A percentile compares a stretch with the other conserved stretches of the same genome.
These are phyloP conservation scores for Cajanus cajan DNA, from an alignment of 306 rosid species.

Conservation along the genomic window DNA sequence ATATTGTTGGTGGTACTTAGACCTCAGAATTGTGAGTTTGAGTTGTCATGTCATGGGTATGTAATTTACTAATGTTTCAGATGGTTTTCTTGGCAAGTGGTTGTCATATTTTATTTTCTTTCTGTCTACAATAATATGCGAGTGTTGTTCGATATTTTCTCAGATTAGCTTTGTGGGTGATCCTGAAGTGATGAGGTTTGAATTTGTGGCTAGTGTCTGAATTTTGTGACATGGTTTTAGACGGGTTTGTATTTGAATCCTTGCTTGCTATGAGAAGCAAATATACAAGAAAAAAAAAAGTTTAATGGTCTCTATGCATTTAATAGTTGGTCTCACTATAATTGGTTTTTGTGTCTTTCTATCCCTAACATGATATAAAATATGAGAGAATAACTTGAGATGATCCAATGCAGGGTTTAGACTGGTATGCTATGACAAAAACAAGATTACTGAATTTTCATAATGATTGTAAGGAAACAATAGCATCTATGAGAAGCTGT, in stretches of 20 bases:
- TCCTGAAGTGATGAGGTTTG: slow-evolving; percentile 9
- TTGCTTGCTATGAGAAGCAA: neutral
- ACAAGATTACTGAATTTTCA: neutral
- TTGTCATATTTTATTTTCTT: slow-evolving; percentile 1
- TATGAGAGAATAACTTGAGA: neutral
- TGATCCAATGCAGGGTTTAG: neutral
- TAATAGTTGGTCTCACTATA: neutral
- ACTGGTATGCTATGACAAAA: neutral
- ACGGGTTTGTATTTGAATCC: neutral
- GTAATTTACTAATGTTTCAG: neutral
- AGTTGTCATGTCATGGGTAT: slow-evolving; percentile 15
- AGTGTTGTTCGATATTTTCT: neutral
- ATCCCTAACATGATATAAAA: neutral
- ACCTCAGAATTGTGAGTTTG: slow-evolving; percentile 7
- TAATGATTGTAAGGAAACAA: neutral
- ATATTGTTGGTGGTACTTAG: neutral
- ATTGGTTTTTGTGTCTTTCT: neutral
- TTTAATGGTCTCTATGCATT: neutral
- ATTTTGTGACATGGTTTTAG: neutral
- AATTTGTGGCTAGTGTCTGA: slow-evolving; percentile 5
- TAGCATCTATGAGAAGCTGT: neutral
- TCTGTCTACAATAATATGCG: neutral
- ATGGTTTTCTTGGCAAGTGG: neutral
- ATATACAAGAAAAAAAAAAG: neutral
- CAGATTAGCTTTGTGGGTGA: neutral